These are phyloP conservation scores for Penicillium subrubescens DNA, from an alignment of 495 filamentous ascomycete species.

Conservation along the genomic window DNA sequence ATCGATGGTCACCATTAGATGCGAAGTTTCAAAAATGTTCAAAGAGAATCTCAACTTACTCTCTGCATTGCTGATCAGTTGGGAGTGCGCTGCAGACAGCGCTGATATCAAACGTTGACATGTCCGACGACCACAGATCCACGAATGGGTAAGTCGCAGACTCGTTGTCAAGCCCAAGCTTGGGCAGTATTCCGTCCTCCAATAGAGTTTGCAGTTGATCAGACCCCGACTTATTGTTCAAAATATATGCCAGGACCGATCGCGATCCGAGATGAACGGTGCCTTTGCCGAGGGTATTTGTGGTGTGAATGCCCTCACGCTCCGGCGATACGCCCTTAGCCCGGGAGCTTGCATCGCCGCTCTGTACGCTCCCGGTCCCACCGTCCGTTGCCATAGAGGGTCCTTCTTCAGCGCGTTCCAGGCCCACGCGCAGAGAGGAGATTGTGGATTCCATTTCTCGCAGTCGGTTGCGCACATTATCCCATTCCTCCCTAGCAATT, in stretches of 20 bases:
- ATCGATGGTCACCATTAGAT: conserved; percentile 3
- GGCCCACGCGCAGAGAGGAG: conserved; percentile 40
- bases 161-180: conserved; percentile 81
- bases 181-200: conserved; percentile 76
- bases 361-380: conserved; percentile 64
- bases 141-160: conserved; percentile 79
- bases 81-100: conserved; percentile 74
- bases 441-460: conserved; percentile 49
- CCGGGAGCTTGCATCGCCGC: conserved; percentile 52
- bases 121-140: conserved; percentile 62
- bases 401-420: conserved; percentile 43
- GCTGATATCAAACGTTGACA: conserved; percentile 70
- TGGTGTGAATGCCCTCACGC: conserved; percentile 55
- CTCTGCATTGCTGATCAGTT: conserved; percentile 63
- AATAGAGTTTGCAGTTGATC: conserved; percentile 66
- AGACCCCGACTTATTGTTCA: conserved; percentile 65
- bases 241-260: conserved; percentile 60
- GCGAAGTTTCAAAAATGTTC: neutral
- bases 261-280: conserved; percentile 60
- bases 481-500: conserved; percentile 51
- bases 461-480: conserved; percentile 45
- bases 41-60: conserved; percentile 44
- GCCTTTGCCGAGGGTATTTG: conserved; percentile 56
- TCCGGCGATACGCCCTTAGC: conserved; percentile 47
- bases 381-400: conserved; percentile 33